phyloP scores from a whole-genome alignment of 2,329 filamentous ascomycete genomes.

The Spiromastix sp. region DNA sequence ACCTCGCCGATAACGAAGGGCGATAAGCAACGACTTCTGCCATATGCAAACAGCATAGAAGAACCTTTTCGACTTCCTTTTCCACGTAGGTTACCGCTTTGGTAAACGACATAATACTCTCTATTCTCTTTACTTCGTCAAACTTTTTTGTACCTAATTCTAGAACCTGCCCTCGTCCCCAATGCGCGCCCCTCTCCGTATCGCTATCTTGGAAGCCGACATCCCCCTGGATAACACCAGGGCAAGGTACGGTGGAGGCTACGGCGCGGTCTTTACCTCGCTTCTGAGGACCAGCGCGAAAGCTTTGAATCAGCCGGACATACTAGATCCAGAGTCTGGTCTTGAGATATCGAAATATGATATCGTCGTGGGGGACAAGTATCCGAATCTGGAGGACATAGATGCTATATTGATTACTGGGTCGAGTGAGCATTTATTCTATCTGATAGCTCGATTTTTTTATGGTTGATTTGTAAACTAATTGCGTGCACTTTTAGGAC shows the following conservation, averaged over 20 bases:
- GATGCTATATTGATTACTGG: conserved; percentile 80
- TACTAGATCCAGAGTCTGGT: conserved; percentile 25
- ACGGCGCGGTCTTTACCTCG: conserved; percentile 58
- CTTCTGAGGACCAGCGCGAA: conserved; percentile 48
- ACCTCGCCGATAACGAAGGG: too few relatives aligned
- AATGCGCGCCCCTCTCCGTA: conserved; percentile 48
- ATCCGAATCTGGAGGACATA: conserved; percentile 62
- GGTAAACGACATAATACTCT: too few relatives aligned
- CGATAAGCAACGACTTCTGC: too few relatives aligned
- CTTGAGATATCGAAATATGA: conserved; percentile 58
- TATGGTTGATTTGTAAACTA: not conserved
- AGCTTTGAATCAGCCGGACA: conserved; percentile 27
- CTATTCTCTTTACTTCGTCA: too few relatives aligned
- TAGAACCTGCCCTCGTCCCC: not conserved
- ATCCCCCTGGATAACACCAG: conserved; percentile 56
- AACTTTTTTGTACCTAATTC: too few relatives aligned
- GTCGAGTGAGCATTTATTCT: conserved; percentile 39
- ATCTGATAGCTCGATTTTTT: not conserved
- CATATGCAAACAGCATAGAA: too few relatives aligned
- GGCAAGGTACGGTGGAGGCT: conserved; percentile 58
- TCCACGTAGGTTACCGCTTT: too few relatives aligned
- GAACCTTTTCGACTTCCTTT: too few relatives aligned
- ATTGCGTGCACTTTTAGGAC: conserved; percentile 36
- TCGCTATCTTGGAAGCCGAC: conserved; percentile 85
- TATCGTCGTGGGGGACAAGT: conserved; percentile 56